Conservation (phyloP, 768 basidiomycete species). For the Steccherinum ochraceum region DNA sequence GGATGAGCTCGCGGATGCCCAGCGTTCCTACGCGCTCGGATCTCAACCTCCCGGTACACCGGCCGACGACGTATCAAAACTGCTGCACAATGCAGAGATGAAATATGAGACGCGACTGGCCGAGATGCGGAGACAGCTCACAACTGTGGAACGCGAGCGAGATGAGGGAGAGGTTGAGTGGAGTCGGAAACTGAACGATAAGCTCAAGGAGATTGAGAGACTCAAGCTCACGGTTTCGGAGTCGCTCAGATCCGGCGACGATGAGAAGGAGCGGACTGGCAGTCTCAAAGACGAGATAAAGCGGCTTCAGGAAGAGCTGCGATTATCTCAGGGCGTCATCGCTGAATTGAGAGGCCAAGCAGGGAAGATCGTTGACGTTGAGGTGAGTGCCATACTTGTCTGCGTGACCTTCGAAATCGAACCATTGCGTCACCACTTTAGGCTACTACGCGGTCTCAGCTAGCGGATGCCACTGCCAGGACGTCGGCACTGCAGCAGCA, state of each 20-base stretch:
- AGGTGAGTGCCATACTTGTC: slow-evolving; percentile 42
- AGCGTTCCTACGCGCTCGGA: slow-evolving; percentile 46
- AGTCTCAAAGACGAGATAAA: slow-evolving; percentile 52
- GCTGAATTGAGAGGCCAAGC: slow-evolving; percentile 48
- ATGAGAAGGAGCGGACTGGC: slow-evolving; percentile 44
- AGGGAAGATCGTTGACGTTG: slow-evolving; percentile 45
- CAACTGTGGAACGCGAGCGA: slow-evolving; percentile 71
- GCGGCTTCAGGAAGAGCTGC: slow-evolving; percentile 41
- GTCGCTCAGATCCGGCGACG: slow-evolving; percentile 52
- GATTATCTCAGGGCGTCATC: slow-evolving; percentile 43
- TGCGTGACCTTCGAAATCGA: background rate
- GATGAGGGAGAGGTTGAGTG: slow-evolving; percentile 85
- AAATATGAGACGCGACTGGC: slow-evolving; percentile 73
- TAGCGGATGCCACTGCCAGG: slow-evolving; percentile 43
- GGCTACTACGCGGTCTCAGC: slow-evolving; percentile 38
- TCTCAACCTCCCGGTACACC: slow-evolving; percentile 42
- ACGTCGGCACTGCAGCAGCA: slow-evolving; percentile 53
- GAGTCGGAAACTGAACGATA: slow-evolving; percentile 77
- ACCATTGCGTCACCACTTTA: slow-evolving; percentile 21
- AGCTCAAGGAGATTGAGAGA: slow-evolving; percentile 71
- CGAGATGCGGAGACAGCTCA: slow-evolving; percentile 62
- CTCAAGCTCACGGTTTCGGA: slow-evolving; percentile 54
- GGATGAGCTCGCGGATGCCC: slow-evolving; percentile 63
- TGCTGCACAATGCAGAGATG: slow-evolving; percentile 67
- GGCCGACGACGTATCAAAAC: slow-evolving; percentile 59